Conservation (phyloP, 2,329 filamentous ascomycete species). For the Penicillium brevicompactum region DNA sequence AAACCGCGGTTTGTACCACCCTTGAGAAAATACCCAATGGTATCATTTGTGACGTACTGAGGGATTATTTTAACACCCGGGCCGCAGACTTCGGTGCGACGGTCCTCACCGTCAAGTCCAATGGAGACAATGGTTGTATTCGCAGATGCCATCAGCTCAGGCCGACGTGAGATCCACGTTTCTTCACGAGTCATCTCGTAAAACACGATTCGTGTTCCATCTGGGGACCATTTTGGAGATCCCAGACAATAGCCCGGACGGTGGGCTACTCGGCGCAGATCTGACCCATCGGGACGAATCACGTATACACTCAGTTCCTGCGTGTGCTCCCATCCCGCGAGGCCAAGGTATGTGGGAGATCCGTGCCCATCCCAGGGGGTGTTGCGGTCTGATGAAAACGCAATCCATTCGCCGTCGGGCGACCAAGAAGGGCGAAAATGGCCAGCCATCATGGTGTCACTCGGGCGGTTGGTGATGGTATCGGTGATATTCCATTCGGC, state of each 20-base stretch:
- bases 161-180: conserved; percentile 42
- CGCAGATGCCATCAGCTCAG: conserved; percentile 19
- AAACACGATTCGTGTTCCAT: conserved; percentile 44
- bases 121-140: conserved; percentile 22
- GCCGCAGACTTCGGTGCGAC: conserved; percentile 31
- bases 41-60: conserved; percentile 34
- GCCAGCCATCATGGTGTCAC: conserved; percentile 31
- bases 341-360: conserved; percentile 15
- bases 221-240: conserved; percentile 32
- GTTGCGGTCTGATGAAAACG: conserved; percentile 47
- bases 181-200: conserved; percentile 44
- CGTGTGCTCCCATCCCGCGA: conserved; percentile 5
- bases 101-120: conserved; percentile 28
- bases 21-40: conserved; percentile 26
- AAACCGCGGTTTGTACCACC: conserved; percentile 29
- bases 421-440: conserved; percentile 46
- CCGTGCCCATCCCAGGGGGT: conserved; percentile 47
- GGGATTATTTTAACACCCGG: conserved; percentile 35
- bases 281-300: conserved; percentile 14
- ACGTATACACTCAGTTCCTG: conserved; percentile 18
- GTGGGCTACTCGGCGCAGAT: conserved; percentile 9
- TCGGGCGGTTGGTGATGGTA: conserved; percentile 25
- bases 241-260: conserved; percentile 10
- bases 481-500: conserved; percentile 40
- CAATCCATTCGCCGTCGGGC: conserved; percentile 46